These are phyloP conservation scores for Neurospora sp. DNA, from an alignment of 495 filamentous ascomycete species.

Conservation along the genomic window DNA sequence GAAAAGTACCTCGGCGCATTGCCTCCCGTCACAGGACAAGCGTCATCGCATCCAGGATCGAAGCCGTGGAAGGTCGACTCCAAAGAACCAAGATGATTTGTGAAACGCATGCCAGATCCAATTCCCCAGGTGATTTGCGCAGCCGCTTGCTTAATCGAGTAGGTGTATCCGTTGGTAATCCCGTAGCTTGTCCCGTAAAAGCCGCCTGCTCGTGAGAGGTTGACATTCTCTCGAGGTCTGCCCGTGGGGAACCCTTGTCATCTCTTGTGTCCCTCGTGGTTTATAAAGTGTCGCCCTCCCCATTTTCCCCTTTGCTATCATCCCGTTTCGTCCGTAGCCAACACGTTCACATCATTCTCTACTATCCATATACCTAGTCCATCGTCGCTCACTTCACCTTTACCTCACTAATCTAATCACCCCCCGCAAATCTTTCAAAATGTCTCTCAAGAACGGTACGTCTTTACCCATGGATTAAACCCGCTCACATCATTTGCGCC, in stretches of 20 bases:
- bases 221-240: not conserved
- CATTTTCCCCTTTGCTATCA: not conserved
- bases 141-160: not conserved
- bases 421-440: slow-evolving; percentile 29
- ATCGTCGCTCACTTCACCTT: not conserved
- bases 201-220: not conserved
- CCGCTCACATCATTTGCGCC: not conserved
- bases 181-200: not conserved
- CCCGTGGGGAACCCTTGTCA: not conserved
- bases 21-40: not conserved
- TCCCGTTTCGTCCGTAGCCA: not conserved
- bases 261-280: not conserved
- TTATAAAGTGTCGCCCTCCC: not conserved
- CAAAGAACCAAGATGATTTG: not conserved
- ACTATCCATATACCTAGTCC: not conserved
- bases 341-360: not conserved
- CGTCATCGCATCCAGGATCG: not conserved
- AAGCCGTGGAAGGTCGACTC: not conserved
- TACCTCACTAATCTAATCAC: not conserved
- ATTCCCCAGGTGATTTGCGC: not conserved
- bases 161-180: not conserved
- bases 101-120: not conserved
- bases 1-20: not conserved
- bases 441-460: slow-evolving; percentile 79
- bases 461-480: not conserved